Evolutionary conservation across 306 rosid genomes (phyloP).

Genomic region (Herpetospermum pedunculosum): DNA sequence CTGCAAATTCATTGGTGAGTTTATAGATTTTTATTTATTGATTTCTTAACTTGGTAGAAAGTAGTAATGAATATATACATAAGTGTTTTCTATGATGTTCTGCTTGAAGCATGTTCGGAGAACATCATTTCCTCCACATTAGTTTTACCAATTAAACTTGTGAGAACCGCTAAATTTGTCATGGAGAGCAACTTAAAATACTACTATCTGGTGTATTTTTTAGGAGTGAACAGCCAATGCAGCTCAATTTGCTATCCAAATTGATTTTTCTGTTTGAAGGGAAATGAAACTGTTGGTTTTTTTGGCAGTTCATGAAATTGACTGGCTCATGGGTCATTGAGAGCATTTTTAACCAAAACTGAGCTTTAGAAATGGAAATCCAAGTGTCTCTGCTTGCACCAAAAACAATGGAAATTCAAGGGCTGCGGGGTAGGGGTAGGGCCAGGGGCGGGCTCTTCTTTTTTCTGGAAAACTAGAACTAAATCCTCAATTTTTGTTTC

Average conservation of each 20-base stretch:
- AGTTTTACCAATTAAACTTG: not conserved
- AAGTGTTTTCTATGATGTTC: not conserved
- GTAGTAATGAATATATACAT: not conserved
- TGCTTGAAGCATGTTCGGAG: not conserved
- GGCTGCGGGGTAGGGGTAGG: no score
- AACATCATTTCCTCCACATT: not conserved
- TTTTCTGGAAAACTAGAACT: not conserved
- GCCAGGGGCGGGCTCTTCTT: not conserved
- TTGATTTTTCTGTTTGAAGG: not conserved
- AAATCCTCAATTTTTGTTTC: not conserved
- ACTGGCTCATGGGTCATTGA: not conserved
- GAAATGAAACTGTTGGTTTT: not conserved
- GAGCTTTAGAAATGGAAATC: not conserved
- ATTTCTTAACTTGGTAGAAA: not conserved
- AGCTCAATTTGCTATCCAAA: not conserved
- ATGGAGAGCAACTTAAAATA: not conserved
- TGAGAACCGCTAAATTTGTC: not conserved
- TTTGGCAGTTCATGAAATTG: not conserved
- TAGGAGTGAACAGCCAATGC: not conserved
- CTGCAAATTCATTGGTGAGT: slow-evolving; percentile 88
- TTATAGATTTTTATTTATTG: not conserved
- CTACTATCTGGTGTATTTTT: not conserved
- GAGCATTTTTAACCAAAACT: not conserved
- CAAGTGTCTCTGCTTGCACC: not conserved
- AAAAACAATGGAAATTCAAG: not conserved